Conservation (phyloP, 2,329 filamentous ascomycete genomes). For the Paecilomyces sp. region DNA sequence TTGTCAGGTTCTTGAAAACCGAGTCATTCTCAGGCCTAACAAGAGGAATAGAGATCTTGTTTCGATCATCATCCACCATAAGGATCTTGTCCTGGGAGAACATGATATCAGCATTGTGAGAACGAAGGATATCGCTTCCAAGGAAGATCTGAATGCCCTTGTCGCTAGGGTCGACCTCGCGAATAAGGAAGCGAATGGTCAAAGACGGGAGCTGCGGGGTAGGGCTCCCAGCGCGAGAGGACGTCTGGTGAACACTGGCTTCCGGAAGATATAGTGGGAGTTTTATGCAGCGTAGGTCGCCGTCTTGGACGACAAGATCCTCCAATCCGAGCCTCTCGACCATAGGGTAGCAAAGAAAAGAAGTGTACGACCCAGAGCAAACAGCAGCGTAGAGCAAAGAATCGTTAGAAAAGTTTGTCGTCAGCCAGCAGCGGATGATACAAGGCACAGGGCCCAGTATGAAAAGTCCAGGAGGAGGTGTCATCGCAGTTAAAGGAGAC, state of each 20-base stretch:
- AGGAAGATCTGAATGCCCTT: slow-evolving; percentile 75
- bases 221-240: slow-evolving; percentile 65
- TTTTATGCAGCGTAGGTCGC: slow-evolving; percentile 62
- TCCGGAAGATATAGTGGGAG: slow-evolving; percentile 85
- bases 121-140: slow-evolving; percentile 78
- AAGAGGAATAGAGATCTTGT: slow-evolving; percentile 83
- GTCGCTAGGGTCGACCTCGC: slow-evolving; percentile 42
- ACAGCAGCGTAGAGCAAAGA: slow-evolving; percentile 85
- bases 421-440: slow-evolving; percentile 94
- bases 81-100: slow-evolving; percentile 89
- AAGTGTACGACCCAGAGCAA: slow-evolving; percentile 85
- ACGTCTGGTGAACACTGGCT: slow-evolving; percentile 67
- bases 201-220: slow-evolving; percentile 75
- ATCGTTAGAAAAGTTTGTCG: slow-evolving; percentile 80
- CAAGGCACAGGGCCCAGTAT: slow-evolving; percentile 83
- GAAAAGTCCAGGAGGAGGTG: slow-evolving; percentile 76
- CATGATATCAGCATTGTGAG: slow-evolving; percentile 82
- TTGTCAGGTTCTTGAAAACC: slow-evolving; percentile 70
- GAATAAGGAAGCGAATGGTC: slow-evolving; percentile 69
- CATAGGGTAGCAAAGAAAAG: slow-evolving; percentile 69
- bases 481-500: slow-evolving; percentile 52
- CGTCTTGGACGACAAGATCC: slow-evolving; percentile 58
- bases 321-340: slow-evolving; percentile 66
- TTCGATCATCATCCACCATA: slow-evolving; percentile 77
- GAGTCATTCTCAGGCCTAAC: slow-evolving; percentile 84